A percentile compares a stretch with the other conserved stretches of the same genome.
These are phyloP conservation scores for Lomentospora prolificans DNA, from an alignment of 2,329 filamentous ascomycete genomes.

Conservation along the genomic window DNA sequence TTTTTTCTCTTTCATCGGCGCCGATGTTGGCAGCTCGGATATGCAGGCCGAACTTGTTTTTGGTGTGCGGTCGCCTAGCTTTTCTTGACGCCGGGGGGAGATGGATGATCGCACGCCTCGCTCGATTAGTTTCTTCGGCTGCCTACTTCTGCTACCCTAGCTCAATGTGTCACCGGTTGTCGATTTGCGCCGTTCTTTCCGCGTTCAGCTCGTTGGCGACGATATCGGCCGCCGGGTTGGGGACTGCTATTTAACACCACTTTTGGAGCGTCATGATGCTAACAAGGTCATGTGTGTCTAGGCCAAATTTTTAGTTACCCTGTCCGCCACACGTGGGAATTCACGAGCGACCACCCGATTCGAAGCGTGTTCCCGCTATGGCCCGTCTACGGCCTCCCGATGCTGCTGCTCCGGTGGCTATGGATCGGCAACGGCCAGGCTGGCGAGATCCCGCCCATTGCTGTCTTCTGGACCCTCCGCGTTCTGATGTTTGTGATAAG, in stretches of 20 bases:
- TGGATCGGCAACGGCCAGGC: constrained; percentile 76
- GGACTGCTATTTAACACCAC: not conserved
- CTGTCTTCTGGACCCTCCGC: constrained; percentile 82
- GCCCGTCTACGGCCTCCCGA: constrained; percentile 88
- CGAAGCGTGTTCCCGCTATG: constrained; percentile 95
- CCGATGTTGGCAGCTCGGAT: not conserved
- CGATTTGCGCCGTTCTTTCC: not conserved
- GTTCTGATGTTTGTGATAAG: constrained; percentile 89
- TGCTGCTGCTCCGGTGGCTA: constrained; percentile 86
- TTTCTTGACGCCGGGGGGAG: not conserved
- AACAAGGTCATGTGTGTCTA: constrained; percentile 24
- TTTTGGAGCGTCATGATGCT: not conserved
- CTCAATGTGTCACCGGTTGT: not conserved
- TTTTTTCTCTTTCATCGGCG: not conserved
- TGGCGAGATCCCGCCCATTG: constrained; percentile 67
- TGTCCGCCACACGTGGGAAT: constrained; percentile 89
- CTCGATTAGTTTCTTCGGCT: not conserved
- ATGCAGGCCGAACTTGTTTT: too few relatives aligned
- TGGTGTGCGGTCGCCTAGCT: too few relatives aligned
- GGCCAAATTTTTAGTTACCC: constrained; percentile 91
- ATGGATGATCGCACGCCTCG: not conserved
- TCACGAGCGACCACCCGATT: constrained; percentile 77
- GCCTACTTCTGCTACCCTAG: not conserved
- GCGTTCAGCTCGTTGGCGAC: not conserved
- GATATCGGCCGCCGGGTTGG: not conserved